A percentile compares a stretch with the other conserved stretches of the same genome.
phyloP scores from a whole-genome alignment of 2,329 filamentous ascomycete genomes.

The Ampelomyces quisqualis region DNA sequence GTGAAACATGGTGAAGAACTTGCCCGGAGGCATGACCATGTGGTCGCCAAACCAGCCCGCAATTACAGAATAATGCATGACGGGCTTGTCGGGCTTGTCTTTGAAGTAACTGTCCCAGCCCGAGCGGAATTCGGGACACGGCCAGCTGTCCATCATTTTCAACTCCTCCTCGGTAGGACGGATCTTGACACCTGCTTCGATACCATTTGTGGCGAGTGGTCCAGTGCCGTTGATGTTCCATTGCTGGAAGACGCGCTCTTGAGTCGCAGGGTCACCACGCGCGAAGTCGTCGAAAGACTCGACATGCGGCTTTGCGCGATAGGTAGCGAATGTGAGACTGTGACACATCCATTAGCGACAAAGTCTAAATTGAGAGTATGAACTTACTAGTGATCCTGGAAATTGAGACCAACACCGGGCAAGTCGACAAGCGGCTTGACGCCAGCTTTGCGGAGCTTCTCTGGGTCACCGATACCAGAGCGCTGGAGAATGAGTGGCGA shows the following conservation, averaged over 20 bases:
- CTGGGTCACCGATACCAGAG: slow-evolving; percentile 71
- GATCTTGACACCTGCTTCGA: slow-evolving; percentile 78
- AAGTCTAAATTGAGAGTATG: too few relatives aligned
- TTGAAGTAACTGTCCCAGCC: slow-evolving; percentile 84
- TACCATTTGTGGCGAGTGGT: slow-evolving; percentile 74
- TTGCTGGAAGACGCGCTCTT: slow-evolving; percentile 73
- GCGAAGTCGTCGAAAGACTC: slow-evolving; percentile 82
- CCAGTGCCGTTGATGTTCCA: slow-evolving; percentile 80
- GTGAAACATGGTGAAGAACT: slow-evolving; percentile 69
- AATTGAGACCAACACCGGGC: slow-evolving; percentile 72
- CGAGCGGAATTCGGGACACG: slow-evolving; percentile 69
- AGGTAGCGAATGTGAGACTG: slow-evolving; percentile 65
- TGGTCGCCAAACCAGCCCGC: slow-evolving; percentile 54
- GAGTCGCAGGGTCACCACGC: slow-evolving; percentile 69
- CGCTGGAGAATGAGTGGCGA: slow-evolving; percentile 74
- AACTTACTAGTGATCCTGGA: slow-evolving; percentile 67
- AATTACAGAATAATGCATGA: slow-evolving; percentile 82
- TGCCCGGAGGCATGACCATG: slow-evolving; percentile 67
- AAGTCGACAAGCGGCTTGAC: slow-evolving; percentile 70
- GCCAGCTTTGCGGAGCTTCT: slow-evolving; percentile 68
- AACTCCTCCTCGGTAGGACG: slow-evolving; percentile 69
- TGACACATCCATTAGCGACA: neutral
- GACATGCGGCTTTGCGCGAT: slow-evolving; percentile 70
- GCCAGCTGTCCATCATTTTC: slow-evolving; percentile 69
- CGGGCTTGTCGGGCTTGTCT: slow-evolving; percentile 80